These are phyloP conservation scores for Coprinopsis strossmayeri DNA, from an alignment of 768 basidiomycete genomes.

Conservation along the genomic window DNA sequence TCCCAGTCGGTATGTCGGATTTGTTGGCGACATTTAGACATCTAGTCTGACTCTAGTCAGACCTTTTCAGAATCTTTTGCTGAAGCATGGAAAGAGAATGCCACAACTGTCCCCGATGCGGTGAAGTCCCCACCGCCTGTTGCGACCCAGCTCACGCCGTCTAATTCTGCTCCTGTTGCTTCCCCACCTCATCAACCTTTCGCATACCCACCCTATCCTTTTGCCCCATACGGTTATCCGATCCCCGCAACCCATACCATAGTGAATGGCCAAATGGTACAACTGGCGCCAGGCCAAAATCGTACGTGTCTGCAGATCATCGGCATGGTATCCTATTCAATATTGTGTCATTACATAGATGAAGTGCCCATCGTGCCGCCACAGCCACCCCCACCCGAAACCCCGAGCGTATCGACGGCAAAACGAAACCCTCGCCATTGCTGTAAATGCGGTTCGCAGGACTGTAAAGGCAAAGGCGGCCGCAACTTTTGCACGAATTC, in stretches of 20 bases:
- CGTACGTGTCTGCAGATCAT: constrained; percentile 15
- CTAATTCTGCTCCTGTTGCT: constrained; percentile 4
- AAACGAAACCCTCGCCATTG: constrained; percentile 72
- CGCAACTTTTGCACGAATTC: constrained; percentile 64
- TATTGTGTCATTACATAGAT: too few relatives aligned
- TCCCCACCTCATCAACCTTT: constrained; percentile 9
- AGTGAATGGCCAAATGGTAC: constrained; percentile 19
- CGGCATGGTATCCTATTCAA: too few relatives aligned
- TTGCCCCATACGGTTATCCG: constrained; percentile 21
- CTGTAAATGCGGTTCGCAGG: constrained; percentile 75
- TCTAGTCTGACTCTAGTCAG: constrained; percentile 19
- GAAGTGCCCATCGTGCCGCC: constrained; percentile 5
- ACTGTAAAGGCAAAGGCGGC: constrained; percentile 82
- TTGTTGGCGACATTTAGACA: too few relatives aligned
- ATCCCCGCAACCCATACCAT: constrained; percentile 16
- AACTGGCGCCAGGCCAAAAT: constrained; percentile 13
- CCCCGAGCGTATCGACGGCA: constrained; percentile 12
- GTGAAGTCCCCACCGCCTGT: constrained; percentile 10
- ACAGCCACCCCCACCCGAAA: constrained; percentile 6
- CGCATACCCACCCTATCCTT: constrained; percentile 20
- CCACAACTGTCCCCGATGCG: constrained; percentile 23
- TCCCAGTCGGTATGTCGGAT: neutral
- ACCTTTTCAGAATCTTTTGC: constrained; percentile 47
- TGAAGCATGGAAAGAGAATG: constrained; percentile 59
- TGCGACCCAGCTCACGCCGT: constrained; percentile 8